Conservation (phyloP, 2,329 filamentous ascomycete species). For the Hypoxylon sp. region DNA sequence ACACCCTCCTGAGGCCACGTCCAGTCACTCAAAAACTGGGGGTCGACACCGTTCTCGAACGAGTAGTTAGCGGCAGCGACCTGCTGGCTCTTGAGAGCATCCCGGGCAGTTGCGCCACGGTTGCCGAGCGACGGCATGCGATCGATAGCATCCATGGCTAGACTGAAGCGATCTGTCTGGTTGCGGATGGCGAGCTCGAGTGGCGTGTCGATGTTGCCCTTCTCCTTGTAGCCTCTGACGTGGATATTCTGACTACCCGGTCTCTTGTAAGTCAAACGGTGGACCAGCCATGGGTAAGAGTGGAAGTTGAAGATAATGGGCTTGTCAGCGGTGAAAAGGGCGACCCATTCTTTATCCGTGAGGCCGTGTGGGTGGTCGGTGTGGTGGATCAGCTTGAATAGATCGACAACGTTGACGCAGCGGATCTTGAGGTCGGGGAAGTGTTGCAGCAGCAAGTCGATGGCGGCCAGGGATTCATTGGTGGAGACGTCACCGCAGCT, state of each 20-base stretch:
- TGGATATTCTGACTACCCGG: constrained; percentile 76
- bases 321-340: constrained; percentile 78
- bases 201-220: constrained; percentile 86
- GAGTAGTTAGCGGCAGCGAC: constrained; percentile 73
- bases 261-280: constrained; percentile 81
- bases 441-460: constrained; percentile 77
- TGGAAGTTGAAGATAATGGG: constrained; percentile 89
- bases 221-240: constrained; percentile 84
- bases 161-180: constrained; percentile 79
- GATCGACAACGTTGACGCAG: constrained; percentile 83
- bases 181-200: constrained; percentile 84
- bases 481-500: constrained; percentile 81
- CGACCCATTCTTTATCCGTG: constrained; percentile 72
- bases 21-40: constrained; percentile 74
- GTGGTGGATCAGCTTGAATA: constrained; percentile 82
- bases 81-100: constrained; percentile 74
- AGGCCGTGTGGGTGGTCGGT: constrained; percentile 80
- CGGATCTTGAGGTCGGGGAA: constrained; percentile 80
- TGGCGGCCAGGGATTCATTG: constrained; percentile 79
- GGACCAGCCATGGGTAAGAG: constrained; percentile 83
- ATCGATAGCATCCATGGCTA: constrained; percentile 83
- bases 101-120: constrained; percentile 70
- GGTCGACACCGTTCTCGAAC: constrained; percentile 78
- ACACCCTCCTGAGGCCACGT: constrained; percentile 67
- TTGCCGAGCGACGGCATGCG: constrained; percentile 73